phyloP scores from a whole-genome alignment of 2,329 filamentous ascomycete genomes.

The Seiridium unicorne region DNA sequence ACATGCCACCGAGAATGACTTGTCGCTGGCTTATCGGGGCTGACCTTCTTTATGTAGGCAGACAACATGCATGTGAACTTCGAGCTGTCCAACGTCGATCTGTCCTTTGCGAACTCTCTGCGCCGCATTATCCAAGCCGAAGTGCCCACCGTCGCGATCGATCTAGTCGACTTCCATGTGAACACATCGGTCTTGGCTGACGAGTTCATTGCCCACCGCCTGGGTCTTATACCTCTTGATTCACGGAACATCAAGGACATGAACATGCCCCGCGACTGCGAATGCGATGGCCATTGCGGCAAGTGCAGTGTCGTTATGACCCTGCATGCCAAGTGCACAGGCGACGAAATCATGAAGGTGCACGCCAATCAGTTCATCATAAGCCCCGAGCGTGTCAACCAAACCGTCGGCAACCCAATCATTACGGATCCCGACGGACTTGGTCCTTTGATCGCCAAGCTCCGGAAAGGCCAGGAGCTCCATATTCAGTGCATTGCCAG shows the following conservation, averaged over 20 bases:
- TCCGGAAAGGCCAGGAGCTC: slow-evolving; percentile 86
- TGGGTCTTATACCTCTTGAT: slow-evolving; percentile 86
- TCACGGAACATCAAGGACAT: slow-evolving; percentile 81
- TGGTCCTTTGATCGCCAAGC: slow-evolving; percentile 84
- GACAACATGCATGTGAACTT: slow-evolving; percentile 84
- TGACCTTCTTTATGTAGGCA: slow-evolving; percentile 50
- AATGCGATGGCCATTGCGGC: slow-evolving; percentile 94
- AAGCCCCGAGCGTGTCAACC: slow-evolving; percentile 66
- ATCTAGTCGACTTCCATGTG: slow-evolving; percentile 86
- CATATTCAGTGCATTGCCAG: slow-evolving; percentile 91
- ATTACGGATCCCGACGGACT: slow-evolving; percentile 79
- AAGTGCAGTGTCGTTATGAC: slow-evolving; percentile 83
- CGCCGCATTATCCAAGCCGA: slow-evolving; percentile 90
- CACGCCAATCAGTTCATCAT: slow-evolving; percentile 88
- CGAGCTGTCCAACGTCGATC: slow-evolving; percentile 83
- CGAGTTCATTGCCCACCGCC: slow-evolving; percentile 90
- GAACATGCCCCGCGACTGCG: slow-evolving; percentile 88
- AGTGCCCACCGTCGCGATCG: slow-evolving; percentile 91
- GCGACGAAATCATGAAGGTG: slow-evolving; percentile 87
- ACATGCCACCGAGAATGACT: slow-evolving; percentile 20
- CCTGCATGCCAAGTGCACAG: slow-evolving; percentile 81
- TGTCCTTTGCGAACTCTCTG: slow-evolving; percentile 88
- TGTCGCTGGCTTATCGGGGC: background rate
- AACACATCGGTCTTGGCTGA: slow-evolving; percentile 97
- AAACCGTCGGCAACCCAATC: slow-evolving; percentile 75